Evolutionary conservation across 768 basidiomycete genomes (phyloP), one percentile per base, ranked within the genome.

Genomic region (Mycena vulgaris): DNA sequence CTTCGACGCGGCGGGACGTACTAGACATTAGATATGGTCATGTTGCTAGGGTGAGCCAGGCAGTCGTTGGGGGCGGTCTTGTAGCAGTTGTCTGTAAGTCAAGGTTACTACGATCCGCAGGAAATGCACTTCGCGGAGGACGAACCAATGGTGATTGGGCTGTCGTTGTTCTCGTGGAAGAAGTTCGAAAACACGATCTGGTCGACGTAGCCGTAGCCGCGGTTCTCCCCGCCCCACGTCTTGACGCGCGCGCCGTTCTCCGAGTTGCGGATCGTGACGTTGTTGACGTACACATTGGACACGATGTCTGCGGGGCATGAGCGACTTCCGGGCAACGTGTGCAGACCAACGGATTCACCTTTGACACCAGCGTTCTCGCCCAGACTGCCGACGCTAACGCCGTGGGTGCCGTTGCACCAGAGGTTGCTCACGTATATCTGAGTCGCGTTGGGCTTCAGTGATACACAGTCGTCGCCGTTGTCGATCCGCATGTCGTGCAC

Each of bases 381-480:
- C 21, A 69, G 42, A 16, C 63, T 65, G 17, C 68, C 68, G 3
- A 69, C 68, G 30, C 62, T 64, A 33, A 69, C 61, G 21, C 68
- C 68, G 31, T 64, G 68, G 17, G 51, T 69, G 31, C 68, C 68
- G 45, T 64, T 69, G 53, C 68, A 69, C 61, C 62, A 64, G 21
- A 69, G 63, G 45, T 69, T 55, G 30, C 62, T 63, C 19, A 69
- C 53, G 27, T 56, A 64, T 37, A 69, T 58, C n/a, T 69, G 63
- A 2, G 68, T 69, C 13, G 55, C 61, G 55, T 69, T 69, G 19
- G 62, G 62, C 40, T 69, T 63, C 63, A 65, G 47, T 7, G 68
- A 69, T 10, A 69, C 68, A 48, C 68, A 69, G 53, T 69, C 68
- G 42, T 69, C 68, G 27, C 68, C 68, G 53, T 69, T 69, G 25